Evolutionary conservation across 139 green algal genomes (phyloP).

Genomic region (Volvox africanus): DNA sequence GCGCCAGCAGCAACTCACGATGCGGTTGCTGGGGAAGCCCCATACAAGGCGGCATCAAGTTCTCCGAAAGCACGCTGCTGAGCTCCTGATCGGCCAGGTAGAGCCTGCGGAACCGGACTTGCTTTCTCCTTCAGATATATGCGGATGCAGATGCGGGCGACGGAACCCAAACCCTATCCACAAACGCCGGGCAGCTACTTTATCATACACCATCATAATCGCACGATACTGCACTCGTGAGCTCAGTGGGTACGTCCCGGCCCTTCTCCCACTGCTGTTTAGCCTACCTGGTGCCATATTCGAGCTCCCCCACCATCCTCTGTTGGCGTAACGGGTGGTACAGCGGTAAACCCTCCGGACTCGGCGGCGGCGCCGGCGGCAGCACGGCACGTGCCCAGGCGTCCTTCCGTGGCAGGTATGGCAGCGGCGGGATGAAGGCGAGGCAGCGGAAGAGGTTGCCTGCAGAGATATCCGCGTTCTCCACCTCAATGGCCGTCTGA

Average conservation of each 20-base stretch:
- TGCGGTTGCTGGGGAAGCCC: neutral
- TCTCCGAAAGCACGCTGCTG: neutral
- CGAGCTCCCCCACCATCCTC: neutral
- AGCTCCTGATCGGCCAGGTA: neutral
- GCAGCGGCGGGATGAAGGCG: neutral
- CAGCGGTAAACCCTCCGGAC: neutral
- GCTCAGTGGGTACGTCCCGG: neutral
- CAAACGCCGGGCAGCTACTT: neutral
- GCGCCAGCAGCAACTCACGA: neutral
- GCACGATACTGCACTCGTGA: neutral
- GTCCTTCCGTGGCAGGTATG: neutral
- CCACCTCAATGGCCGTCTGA: too few species aligned
- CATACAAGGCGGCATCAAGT: neutral
- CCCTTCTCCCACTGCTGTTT: neutral
- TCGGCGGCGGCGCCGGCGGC: neutral
- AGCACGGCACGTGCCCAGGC: neutral
- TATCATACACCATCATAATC: too few species aligned
- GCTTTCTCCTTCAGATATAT: neutral
- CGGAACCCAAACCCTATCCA: neutral
- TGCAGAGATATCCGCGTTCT: neutral
- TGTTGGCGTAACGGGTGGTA: neutral
- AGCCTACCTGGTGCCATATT: neutral
- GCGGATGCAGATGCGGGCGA: neutral
- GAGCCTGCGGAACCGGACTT: neutral
- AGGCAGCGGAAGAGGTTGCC: conserved; percentile 11